Base-by-base conservation (phyloP, 2,329 filamentous ascomycete species). In the Xylariaceae sp. region DNA sequence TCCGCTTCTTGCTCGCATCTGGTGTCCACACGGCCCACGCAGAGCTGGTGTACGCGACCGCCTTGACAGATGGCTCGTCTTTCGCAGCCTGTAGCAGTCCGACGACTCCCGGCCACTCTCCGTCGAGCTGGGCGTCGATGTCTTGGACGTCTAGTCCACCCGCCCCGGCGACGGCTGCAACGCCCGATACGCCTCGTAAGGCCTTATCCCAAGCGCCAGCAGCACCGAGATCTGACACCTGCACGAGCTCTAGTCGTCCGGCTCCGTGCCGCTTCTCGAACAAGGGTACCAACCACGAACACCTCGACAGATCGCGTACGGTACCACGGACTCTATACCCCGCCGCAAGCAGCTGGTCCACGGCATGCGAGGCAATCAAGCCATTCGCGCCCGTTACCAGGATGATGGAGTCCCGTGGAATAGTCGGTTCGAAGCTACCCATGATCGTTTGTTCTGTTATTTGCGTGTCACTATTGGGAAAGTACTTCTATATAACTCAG, bases 291-390 rank as follows among this genome's bases (percentile, higher is more conserved):
- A 54, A 44, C 62, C 65, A 68, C 1, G 55, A 39, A 22, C 51
- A 56, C 44, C 64, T 69, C 2, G 54, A 47, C 0, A 44, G 19
- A 34, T 60, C 50, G 1, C 71, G 68, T 12, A 65, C 64, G 2
- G 67, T 70, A 1, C 70, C 71, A 15, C 67, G 65, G 13, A 73
- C 69, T 1, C 55, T 57, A 48, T 67, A 71, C 9, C 68, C 68
- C 3, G 45, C 37, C 9, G 37, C 38, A n/a, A 50, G 45, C 13
- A 48, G 26, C 34, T 46, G 47, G 26, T 46, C 45, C 22, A 37
- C 45, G 11, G 34, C 39, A 37, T 47, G 48, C 2, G 48, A 50
- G 13, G 38, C 48, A 38, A 50, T 41, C 15, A 50, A 41, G n/a
- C 48, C 48, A 26, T 46, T 48, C 6, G 39, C 48, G 16, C 48